phyloP scores from a whole-genome alignment of 75 land plant species.

The Pseudotsuga menziesii region DNA sequence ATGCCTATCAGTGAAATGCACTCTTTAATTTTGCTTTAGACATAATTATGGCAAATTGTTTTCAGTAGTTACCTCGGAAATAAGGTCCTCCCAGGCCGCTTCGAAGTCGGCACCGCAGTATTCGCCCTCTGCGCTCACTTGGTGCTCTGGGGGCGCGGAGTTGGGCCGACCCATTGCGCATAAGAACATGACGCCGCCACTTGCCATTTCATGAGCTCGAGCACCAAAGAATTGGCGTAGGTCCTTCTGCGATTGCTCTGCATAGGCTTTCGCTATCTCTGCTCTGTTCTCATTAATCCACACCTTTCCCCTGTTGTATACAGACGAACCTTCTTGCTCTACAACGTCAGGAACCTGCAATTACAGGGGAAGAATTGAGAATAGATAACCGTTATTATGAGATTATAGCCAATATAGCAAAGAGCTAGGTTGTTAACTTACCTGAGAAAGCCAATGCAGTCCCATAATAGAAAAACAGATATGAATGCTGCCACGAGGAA shows the following conservation, averaged over 20 bases:
- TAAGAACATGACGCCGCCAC: background rate
- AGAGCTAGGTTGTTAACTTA: background rate
- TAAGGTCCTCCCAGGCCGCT: background rate
- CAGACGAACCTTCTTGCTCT: background rate
- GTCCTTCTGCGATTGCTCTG: background rate
- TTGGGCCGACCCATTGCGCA: conserved; percentile 4
- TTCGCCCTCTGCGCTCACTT: background rate
- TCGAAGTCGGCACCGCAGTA: conserved; percentile 1
- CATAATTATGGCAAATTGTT: background rate
- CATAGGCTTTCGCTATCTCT: background rate
- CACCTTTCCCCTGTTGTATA: background rate
- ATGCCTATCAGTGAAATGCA: background rate
- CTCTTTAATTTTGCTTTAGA: background rate
- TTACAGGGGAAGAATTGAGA: background rate
- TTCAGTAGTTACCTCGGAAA: background rate
- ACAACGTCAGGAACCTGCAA: background rate
- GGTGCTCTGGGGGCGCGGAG: background rate
- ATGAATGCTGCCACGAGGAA: conserved; percentile 48
- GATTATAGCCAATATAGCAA: no score
- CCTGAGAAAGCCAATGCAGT: conserved; percentile 83
- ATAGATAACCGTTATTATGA: no score
- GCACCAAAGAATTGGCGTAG: background rate
- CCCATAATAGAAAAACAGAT: conserved; percentile 57
- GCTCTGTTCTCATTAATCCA: background rate
- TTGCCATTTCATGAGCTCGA: background rate